These are phyloP conservation scores for Fusarium sterilihyphosum DNA, from an alignment of 2,329 filamentous ascomycete species.

Conservation along the genomic window DNA sequence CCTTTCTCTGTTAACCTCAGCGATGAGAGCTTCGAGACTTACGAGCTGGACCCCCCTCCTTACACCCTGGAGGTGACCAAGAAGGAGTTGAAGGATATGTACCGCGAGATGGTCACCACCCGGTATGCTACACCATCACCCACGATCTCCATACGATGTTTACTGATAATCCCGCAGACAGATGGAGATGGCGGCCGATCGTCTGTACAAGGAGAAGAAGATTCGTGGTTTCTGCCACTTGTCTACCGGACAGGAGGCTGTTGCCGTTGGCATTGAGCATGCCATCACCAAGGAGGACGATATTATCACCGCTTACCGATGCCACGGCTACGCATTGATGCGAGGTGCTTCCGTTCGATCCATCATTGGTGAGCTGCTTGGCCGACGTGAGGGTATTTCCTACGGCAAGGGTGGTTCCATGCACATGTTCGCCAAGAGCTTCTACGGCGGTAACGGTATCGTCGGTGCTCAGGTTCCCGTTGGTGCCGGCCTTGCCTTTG, in stretches of 20 bases:
- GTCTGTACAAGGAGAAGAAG: constrained; percentile 99
- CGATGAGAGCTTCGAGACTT: constrained; percentile 99
- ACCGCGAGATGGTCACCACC: constrained; percentile 95
- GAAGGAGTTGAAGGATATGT: constrained; percentile 98
- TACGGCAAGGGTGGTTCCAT: constrained; percentile 99
- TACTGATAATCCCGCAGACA: constrained; percentile 69
- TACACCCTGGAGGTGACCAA: constrained; percentile 96
- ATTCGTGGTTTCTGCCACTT: constrained; percentile 99
- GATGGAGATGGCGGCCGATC: constrained; percentile 99
- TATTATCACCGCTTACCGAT: constrained; percentile 97
- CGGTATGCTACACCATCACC: constrained; percentile 69
- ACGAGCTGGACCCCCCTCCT: constrained; percentile 94
- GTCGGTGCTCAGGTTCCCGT: constrained; percentile 98
- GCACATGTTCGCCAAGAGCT: constrained; percentile 99
- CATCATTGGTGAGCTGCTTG: constrained; percentile 95
- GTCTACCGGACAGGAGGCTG: constrained; percentile 97
- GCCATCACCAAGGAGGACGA: constrained; percentile 92
- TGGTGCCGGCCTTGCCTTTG: constrained; percentile 94
- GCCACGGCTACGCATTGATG: constrained; percentile 98
- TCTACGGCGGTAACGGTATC: constrained; percentile 99
- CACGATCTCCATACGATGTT: neutral
- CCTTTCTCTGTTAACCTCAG: constrained; percentile 91
- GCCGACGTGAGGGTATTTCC: constrained; percentile 93
- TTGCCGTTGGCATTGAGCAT: constrained; percentile 96
- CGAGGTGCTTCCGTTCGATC: constrained; percentile 89